Base-by-base conservation (phyloP, 306 rosid species). In the Boehmeria nivea region DNA sequence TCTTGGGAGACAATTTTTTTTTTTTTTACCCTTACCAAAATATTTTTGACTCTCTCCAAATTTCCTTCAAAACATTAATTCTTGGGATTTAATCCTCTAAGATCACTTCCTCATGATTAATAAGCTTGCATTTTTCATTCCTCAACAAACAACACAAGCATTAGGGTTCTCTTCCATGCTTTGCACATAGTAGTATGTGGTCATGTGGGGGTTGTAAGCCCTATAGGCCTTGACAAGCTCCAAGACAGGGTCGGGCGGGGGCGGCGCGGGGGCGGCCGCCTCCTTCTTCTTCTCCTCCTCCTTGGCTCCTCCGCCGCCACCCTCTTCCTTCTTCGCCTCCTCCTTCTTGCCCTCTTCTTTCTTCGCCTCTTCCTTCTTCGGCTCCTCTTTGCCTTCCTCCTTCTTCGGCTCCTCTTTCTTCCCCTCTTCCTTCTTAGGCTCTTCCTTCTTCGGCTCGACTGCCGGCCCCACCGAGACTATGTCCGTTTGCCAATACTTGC, bases 101-200 rank as follows among this genome's bases (percentile, higher is more conserved):
- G 63, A 17, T 31, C 36, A 31, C 36, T 10, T 31, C 36, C 9
- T 31, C 36, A 10, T 31, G 36, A 31, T 31, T 31, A 31, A n/a
- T n/a, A n/a, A 28, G 5, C 34, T 8, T 55, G 12, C 40, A 62
- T 28, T 44, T 25, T 36, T 14, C 24, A 12, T 31, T 0, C 3
- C 17, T 57, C 33, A 90, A 45, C 54, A 84, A 74, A 91, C 82
- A 46, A 60, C 89, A 70, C 99, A 91, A 10, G 84, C 83, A 73
- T 81, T 91, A 33, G 99, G 99, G 61, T 87, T 87, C 77, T 91
- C 99, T 64, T 91, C 99, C 64, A 87, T 80, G 81, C 95, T 83
- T 16, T 85, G 99, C 45, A 28, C 89, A 57, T 83, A 61, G 76
- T 81, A 81, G n/a, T 87, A 73, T 19, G 81, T 55, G 48, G 89